Base-by-base conservation (phyloP, 1,284 basidiomycete genomes). In the Pseudozyma flocculosa region DNA sequence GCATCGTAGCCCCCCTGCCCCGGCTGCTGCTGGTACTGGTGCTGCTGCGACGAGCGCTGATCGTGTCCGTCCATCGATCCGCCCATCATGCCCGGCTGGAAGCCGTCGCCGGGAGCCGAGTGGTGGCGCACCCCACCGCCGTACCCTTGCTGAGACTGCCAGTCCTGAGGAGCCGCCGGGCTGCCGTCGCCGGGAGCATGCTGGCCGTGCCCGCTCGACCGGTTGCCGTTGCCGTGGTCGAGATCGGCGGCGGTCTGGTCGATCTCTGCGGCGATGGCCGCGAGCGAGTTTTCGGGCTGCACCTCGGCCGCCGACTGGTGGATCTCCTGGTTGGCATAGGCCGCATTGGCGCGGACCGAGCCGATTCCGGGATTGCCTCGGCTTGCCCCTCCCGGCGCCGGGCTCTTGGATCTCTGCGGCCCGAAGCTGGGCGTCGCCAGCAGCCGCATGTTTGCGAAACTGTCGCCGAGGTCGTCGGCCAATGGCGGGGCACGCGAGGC, bases 281-380 rank as follows among this genome's bases (percentile, higher is more conserved):
- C 66, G 5, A 73, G 38, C 40, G 59, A 63, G 48, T 73, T 63
- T 8, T 70, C 57, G 0, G 70, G 66, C 4, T 71, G 51, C 18
- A 73, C 68, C 26, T 73, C 70, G 19, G 64, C 55, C 5, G 70
- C 70, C 0, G 65, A 66, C 45, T 71, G 66, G 40, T 71, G 56
- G 22, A 73, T 71, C 54, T 73, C 68, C 41, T 71, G 70, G 26
- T 61, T 65, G 22, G 68, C 70, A 48, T 71, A 71, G 38, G 54
- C 50, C 18, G 66, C 66, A 38, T 71, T 73, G 37, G 70, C 66
- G 13, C 66, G 47, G 2, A 61, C 68, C 9, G 51, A 54, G 14
- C 56, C 44, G 1, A 50, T 54, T 14, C 50, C 50, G 2, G 56
- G 43, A 18, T 50, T 21, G 8, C 40, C 50, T 7, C 17, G 29